These are phyloP conservation scores for Calocybe cyanea DNA, from an alignment of 768 basidiomycete species.

Conservation along the genomic window DNA sequence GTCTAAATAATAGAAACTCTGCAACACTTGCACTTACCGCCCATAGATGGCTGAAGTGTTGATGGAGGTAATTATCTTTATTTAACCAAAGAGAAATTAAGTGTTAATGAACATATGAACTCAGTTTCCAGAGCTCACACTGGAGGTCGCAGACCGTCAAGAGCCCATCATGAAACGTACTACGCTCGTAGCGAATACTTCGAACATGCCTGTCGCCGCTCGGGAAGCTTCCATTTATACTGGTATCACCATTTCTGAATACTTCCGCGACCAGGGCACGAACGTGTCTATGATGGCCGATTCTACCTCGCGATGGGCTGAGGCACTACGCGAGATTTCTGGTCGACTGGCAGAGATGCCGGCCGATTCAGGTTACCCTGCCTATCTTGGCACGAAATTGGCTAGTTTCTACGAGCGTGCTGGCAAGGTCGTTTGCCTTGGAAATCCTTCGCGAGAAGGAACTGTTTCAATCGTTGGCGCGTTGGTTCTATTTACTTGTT, in stretches of 20 bases:
- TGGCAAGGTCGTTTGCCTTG: constrained; percentile 91
- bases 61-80: constrained; percentile 67
- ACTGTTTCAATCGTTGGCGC: constrained; percentile 99
- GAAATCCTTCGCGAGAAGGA: constrained; percentile 82
- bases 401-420: constrained; percentile 99
- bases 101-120: constrained; percentile 4
- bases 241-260: constrained; percentile 97
- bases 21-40: constrained; percentile 3
- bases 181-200: constrained; percentile 97
- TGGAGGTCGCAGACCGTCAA: constrained; percentile 88
- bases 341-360: constrained; percentile 99
- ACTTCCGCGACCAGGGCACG: constrained; percentile 98
- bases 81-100: too few species aligned
- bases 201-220: constrained; percentile 99
- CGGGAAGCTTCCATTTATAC: constrained; percentile 99
- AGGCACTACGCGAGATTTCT: constrained; percentile 97
- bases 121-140: constrained; percentile 85
- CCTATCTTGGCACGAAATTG: constrained; percentile 92
- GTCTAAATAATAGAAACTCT: constrained; percentile 14
- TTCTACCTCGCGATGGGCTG: constrained; percentile 98
- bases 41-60: constrained; percentile 93
- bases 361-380: constrained; percentile 98
- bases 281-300: constrained; percentile 99
- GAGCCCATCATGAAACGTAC: constrained; percentile 99
- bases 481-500: constrained; percentile 46